Evolutionary conservation across 2,329 filamentous ascomycete genomes (phyloP), one percentile per base, ranked within the genome.

Genomic region (Chlorencoelia australis): DNA sequence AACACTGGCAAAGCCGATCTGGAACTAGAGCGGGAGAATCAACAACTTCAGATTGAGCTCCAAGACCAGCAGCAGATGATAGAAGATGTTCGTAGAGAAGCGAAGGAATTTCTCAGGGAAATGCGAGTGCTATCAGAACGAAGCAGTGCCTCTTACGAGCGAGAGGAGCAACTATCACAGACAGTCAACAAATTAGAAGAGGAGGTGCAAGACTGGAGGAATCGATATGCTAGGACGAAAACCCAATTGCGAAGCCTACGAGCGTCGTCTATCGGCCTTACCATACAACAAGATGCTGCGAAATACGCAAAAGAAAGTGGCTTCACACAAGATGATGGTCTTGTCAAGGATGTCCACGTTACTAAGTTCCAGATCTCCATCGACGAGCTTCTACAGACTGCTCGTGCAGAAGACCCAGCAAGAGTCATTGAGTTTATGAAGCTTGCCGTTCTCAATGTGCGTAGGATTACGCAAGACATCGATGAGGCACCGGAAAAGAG

Each of bases 341-440:
- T 91, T 15, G 77, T 98, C 50, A 88, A 84, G 61, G 91, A 95
- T 59, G 73, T 95, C 9, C 83, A 95, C 56, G 77, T 98, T 47
- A 95, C 89, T 33, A 88, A 85, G 54, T 96, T 94, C 65, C 91
- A 98, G 59, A 80, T 96, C 42, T 75, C 87, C 15, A 83, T 98
- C 43, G 89, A 98, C 55, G 89, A 96, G 52, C 69, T 96, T 25
- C 68, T 98, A 22, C 80, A 80, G 45, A 73, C 71, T 26, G 86
- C 87, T 13, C 78, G 88, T 33, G 69, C 70, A 21, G 75, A 82
- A n/a, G 74, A 82, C 35, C 76, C 86, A 1, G 73, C 80, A 30
- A 73, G 74, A 46, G 79, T 91, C 21, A 77, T 93, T 32, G 82
- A 91, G 29, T 76, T 81, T 49, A 89, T 95, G 78, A 94, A 94